Evolutionary conservation across 768 basidiomycete species (phyloP), one percentile per base, ranked within the genome.

Genomic region (Lentinula detonsa): DNA sequence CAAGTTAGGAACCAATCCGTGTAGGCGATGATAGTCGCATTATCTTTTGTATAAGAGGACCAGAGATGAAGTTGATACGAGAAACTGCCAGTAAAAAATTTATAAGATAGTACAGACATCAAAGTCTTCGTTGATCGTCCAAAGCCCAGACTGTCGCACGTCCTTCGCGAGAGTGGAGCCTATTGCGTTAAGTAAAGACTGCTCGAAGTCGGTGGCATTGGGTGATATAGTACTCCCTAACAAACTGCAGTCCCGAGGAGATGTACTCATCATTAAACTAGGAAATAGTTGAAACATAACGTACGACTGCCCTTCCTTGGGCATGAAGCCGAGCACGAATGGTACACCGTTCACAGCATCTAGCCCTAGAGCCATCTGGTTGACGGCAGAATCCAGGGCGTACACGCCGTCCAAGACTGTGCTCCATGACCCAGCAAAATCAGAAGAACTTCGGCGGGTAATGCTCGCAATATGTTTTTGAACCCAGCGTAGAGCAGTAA

Each of bases 401-500:
- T 61, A 66, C 6, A 63, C 49, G 9, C 60, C 65, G 34, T 66
- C 65, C 13, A 63, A 39, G 9, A 66, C 65, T 1, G 57, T 53
- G 10, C 37, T 35, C 65, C 65, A 66, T 2, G 59, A 35, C 13
- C 55, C 50, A 7, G 48, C 59, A 16, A 55, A 61, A 31, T 66
- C 15, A 66, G 23, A 5, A 66, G 28, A 15, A 61, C 60, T 1
- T 64, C 63, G 5, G 65, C 65, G 9, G 65, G 65, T n/a, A 66
- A 55, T 1, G 59, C 63, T 33, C 0, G 68, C 66, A 52, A 81
- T 80, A 61, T 81, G 71, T 35, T 74, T 71, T 35, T 75, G 71
- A 3, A 81, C 74, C 81, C 79, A 81, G 23, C 76, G 68, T 4
- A 81, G 69, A 7, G 79, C 78, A 4, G 67, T 61, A 21, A 74